Evolutionary conservation across 305 asterid genomes (phyloP).

Genomic region (Fraxinus dipetala): DNA sequence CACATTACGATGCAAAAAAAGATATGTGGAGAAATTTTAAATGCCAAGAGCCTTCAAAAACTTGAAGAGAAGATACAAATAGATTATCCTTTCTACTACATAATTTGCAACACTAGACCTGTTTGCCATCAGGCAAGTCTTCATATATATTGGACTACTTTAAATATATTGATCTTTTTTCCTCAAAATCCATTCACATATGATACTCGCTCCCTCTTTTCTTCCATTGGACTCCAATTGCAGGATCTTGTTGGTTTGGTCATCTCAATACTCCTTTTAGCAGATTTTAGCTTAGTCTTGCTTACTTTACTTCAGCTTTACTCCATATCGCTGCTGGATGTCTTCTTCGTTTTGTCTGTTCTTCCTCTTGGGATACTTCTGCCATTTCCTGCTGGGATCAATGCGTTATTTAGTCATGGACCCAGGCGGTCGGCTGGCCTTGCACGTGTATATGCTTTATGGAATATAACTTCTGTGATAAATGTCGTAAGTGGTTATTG

Average conservation of each 20-base stretch:
- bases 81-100: constrained; percentile 49
- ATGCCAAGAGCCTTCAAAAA: constrained; percentile 43
- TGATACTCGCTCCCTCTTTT: constrained; percentile 17
- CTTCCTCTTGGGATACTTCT: constrained; percentile 81
- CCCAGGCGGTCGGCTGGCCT: constrained; percentile 81
- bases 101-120: constrained; percentile 64
- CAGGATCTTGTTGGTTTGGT: constrained; percentile 90
- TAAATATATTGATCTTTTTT: not conserved
- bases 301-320: constrained; percentile 81
- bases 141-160: not conserved
- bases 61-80: constrained; percentile 55
- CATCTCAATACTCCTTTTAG: constrained; percentile 72
- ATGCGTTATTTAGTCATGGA: constrained; percentile 81
- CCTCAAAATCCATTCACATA: not conserved
- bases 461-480: constrained; percentile 74
- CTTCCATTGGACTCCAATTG: constrained; percentile 26
- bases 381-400: constrained; percentile 87
- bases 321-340: constrained; percentile 63
- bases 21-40: constrained; percentile 55
- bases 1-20: constrained; percentile 50
- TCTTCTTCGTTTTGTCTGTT: constrained; percentile 58
- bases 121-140: constrained; percentile 75
- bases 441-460: constrained; percentile 80
- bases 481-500: constrained; percentile 62
- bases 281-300: constrained; percentile 85